phyloP scores from a whole-genome alignment of 768 basidiomycete species.

The Lepiota subincarnata region DNA sequence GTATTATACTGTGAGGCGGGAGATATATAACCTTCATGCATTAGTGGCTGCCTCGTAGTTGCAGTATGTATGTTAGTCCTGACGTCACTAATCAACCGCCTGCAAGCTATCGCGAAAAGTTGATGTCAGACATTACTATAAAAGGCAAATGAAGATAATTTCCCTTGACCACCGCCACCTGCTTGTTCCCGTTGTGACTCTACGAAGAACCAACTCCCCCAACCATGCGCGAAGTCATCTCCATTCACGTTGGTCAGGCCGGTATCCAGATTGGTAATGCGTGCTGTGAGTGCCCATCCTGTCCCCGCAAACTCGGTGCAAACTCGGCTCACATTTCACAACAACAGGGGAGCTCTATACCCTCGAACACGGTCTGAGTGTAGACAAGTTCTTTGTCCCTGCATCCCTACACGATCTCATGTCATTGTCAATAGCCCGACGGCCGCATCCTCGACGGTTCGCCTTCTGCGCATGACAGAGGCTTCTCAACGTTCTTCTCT shows the following conservation, averaged over 20 bases:
- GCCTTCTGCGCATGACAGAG: slow-evolving; percentile 68
- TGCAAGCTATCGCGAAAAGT: too few species aligned
- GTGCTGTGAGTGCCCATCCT: slow-evolving; percentile 65
- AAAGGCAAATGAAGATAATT: neutral
- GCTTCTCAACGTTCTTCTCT: slow-evolving; percentile 98
- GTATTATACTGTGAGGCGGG: slow-evolving; percentile 84
- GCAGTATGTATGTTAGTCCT: too few species aligned
- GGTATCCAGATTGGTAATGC: slow-evolving; percentile 94
- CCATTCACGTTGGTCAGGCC: slow-evolving; percentile 95
- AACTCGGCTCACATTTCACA: slow-evolving; percentile 22
- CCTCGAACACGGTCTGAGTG: slow-evolving; percentile 93
- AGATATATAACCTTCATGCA: slow-evolving; percentile 90
- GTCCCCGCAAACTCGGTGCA: slow-evolving; percentile 14
- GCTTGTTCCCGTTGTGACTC: slow-evolving; percentile 12
- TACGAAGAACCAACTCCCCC: slow-evolving; percentile 19
- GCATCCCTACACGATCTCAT: slow-evolving; percentile 14
- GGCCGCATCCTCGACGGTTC: slow-evolving; percentile 78
- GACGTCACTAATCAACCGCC: too few species aligned
- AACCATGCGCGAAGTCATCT: slow-evolving; percentile 89
- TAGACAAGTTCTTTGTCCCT: slow-evolving; percentile 36
- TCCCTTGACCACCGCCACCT: slow-evolving; percentile 10
- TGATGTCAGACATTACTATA: neutral
- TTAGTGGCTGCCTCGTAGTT: slow-evolving; percentile 61
- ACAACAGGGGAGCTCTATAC: slow-evolving; percentile 95
- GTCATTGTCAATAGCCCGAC: slow-evolving; percentile 61